Evolutionary conservation across 2,329 filamentous ascomycete species (phyloP).

Genomic region (Metarhizium sp.): DNA sequence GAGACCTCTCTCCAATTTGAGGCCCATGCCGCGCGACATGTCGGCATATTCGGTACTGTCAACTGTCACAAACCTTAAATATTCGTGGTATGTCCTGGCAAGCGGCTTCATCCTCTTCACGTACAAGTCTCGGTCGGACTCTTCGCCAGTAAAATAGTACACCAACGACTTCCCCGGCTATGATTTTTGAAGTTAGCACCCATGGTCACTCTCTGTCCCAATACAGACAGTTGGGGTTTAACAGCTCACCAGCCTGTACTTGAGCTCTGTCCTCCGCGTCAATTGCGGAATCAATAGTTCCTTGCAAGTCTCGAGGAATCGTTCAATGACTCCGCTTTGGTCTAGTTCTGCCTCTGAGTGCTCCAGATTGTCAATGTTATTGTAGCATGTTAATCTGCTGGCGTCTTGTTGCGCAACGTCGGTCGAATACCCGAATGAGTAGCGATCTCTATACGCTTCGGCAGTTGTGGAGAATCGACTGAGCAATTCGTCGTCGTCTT

Average conservation of each 20-base stretch:
- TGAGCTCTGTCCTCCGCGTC: no score
- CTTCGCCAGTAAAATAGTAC: conserved; percentile 18
- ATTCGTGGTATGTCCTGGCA: conserved; percentile 36
- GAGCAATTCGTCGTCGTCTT: conserved; percentile 13
- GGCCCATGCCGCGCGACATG: conserved; percentile 29
- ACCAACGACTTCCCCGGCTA: conserved; percentile 19
- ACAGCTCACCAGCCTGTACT: neutral
- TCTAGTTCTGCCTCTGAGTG: conserved; percentile 1
- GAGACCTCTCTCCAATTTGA: conserved; percentile 18
- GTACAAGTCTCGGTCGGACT: conserved; percentile 25
- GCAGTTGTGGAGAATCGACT: conserved; percentile 24
- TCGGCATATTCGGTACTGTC: conserved; percentile 36
- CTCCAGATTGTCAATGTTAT: no score
- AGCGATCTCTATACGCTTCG: conserved; percentile 26
- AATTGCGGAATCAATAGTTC: no score
- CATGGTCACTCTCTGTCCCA: conserved; percentile 28
- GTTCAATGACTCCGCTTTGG: conserved; percentile 13
- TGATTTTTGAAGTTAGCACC: neutral
- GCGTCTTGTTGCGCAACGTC: no score
- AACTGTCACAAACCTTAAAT: conserved; percentile 37
- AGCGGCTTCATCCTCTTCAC: conserved; percentile 25
- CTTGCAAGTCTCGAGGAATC: no score
- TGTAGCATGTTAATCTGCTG: no score
- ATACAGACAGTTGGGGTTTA: neutral
- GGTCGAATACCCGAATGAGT: conserved; percentile 28